These are phyloP conservation scores for Gaertneriomyces semiglobifer DNA, from an alignment of 192 early-diverging fungal species.

Conservation along the genomic window DNA sequence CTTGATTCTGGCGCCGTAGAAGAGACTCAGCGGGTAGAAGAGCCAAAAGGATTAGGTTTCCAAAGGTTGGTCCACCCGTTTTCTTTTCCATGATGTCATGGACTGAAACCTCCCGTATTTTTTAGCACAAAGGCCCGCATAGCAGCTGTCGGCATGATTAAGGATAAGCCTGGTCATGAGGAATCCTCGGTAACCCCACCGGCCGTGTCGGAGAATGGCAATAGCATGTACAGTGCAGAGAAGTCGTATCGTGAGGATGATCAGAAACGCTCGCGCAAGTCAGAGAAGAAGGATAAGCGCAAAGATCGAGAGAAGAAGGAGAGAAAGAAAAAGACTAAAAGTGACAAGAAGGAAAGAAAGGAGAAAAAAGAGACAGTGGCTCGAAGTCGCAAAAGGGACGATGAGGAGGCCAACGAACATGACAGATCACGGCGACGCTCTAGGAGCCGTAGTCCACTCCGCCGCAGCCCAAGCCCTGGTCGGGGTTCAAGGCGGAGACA, in stretches of 20 bases:
- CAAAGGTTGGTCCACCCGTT: conserved; percentile 26
- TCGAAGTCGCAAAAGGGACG: neutral
- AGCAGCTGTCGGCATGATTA: conserved; percentile 13
- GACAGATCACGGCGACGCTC: neutral
- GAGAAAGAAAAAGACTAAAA: conserved; percentile 28
- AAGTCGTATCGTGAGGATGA: neutral
- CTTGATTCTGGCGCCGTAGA: conserved; percentile 13
- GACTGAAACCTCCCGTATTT: neutral
- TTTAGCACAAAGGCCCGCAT: conserved; percentile 15
- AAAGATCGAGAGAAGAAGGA: conserved; percentile 19
- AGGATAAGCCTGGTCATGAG: conserved; percentile 8
- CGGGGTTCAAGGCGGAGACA: too few relatives aligned
- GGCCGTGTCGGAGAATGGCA: neutral
- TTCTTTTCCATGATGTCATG: neutral
- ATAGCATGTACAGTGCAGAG: neutral
- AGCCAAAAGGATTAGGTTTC: conserved; percentile 37
- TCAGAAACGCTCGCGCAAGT: neutral
- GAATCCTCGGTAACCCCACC: neutral
- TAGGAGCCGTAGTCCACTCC: too few relatives aligned
- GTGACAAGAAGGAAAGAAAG: conserved; percentile 35
- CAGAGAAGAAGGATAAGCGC: conserved; percentile 12
- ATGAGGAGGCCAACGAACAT: conserved; percentile 31
- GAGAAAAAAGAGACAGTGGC: conserved; percentile 29
- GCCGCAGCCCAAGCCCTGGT: too few relatives aligned
- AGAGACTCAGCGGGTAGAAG: conserved; percentile 8